Evolutionary conservation across 169 alveolate species (phyloP), one percentile per base, ranked within the genome.

Genomic region (Cryptosporidium felis): DNA sequence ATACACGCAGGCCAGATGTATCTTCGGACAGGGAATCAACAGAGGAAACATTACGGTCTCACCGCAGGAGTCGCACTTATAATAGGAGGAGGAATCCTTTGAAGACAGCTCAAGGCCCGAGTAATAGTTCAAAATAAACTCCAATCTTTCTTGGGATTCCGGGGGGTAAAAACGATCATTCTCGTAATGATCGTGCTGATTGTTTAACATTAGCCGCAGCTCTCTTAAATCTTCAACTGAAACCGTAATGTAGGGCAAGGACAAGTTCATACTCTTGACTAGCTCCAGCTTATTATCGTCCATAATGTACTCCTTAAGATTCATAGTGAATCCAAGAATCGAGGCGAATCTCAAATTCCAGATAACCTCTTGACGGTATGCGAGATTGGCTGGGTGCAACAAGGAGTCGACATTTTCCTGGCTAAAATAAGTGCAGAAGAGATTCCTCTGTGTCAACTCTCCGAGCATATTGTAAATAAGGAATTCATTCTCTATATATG

Each of bases 281-380:
- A 49, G 41, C 14, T 53, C 74, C 32, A 74, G 36, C 26, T 53
- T 74, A 28, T 74, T 53, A 32, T 53, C 60, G 30, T 56, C 85
- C 67, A 53, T n/a, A 18, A 74, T 53, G 38, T 40, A 65, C 12
- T 74, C 67, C 56, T 40, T 53, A n/a, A 74, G n/a, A 49, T 49
- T 74, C 41, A 74, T 23, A 12, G 67, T 53, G 41, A 74, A 74
- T 74, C 85, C 85, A 36, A 74, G 66, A 38, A 74, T 38, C 1
- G 85, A 53, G n/a, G 85, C 60, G 40, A 74, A 74, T 53, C 85
- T 49, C 12, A 74, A 53, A 53, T 74, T 74, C 85, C 85, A 74
- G 12, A 74, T 53, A 12, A 74, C 56, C 23, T 74, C 85, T 32
- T 74, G 85, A 36, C 85, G 60, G 41, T 74, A 74, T 36, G 32